Evolutionary conservation across 1,284 basidiomycete genomes (phyloP), one percentile per base, ranked within the genome.

Genomic region (Irpex sp.): DNA sequence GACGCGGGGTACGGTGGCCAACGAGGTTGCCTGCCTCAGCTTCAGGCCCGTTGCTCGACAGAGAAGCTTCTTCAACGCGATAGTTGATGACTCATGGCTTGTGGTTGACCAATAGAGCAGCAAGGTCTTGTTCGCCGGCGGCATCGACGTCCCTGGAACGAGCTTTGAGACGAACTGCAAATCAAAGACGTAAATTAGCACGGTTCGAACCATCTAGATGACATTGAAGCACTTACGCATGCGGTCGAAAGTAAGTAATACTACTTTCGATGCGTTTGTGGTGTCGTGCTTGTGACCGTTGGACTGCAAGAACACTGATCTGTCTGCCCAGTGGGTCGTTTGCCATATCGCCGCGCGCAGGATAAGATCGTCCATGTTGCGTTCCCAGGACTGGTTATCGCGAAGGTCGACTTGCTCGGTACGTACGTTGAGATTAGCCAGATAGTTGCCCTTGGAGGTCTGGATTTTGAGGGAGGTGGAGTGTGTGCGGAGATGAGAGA

Each of bases 311-410:
- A 94, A 78, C 17, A 79, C 79, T 0, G 92, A 88, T 11, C 96
- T 87, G 76, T 97, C 93, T 21, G 89, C 81, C 87, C 96, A 98
- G 72, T 98, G 94, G 57, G 94, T 90, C 59, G 90, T 85, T 74
- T 98, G 97, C 93, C 95, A 98, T 57, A 91, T 82, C 8, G 94
- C 93, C 19, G 95, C 92, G 70, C 92, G 89, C 51, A 99, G 82
- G 66, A 98, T 98, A 59, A 97, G 82, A 73, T 98, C 96, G 74
- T 99, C 97, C 89, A 98, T 95, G 65, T 85, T 94, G 38, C 91
- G 82, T 58, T 92, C 92, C 75, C 81, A 81, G 0, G 82, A 80
- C 77, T 57, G 44, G 60, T 70, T 70, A 58, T 79, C 77, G 19
- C 81, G 74, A 69, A 96, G 94, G 66, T 94, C 89, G 66, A 97